phyloP scores from a whole-genome alignment of 805 yeast species.

The Candida coquimbonensis region DNA sequence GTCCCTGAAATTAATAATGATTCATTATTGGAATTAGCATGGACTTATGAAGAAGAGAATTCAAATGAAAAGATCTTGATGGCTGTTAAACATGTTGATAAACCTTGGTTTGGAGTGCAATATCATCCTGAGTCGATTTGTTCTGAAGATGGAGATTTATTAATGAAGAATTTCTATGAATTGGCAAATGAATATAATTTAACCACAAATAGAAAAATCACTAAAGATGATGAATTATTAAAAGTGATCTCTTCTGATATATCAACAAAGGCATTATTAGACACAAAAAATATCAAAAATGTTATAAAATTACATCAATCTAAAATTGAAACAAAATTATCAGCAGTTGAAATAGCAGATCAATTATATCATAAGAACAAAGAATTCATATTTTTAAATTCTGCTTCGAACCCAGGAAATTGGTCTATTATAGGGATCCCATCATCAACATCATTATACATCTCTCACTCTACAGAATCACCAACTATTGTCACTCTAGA shows the following conservation, averaged over 20 bases:
- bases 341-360: slow-evolving; percentile 49
- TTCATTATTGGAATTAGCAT: slow-evolving; percentile 52
- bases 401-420: slow-evolving; percentile 78
- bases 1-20: slow-evolving; percentile 27
- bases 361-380: slow-evolving; percentile 21
- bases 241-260: slow-evolving; percentile 5
- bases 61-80: slow-evolving; percentile 43
- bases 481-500: slow-evolving; percentile 4
- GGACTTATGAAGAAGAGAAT: slow-evolving; percentile 31
- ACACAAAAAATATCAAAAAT: not conserved
- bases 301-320: not conserved
- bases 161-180: slow-evolving; percentile 51
- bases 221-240: slow-evolving; percentile 9
- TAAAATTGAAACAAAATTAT: not conserved
- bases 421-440: slow-evolving; percentile 87
- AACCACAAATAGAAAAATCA: slow-evolving; percentile 14
- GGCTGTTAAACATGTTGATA: slow-evolving; percentile 61
- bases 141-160: slow-evolving; percentile 53
- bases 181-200: slow-evolving; percentile 22
- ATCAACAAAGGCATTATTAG: slow-evolving; percentile 16
- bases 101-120: slow-evolving; percentile 89
- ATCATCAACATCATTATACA: slow-evolving; percentile 31
- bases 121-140: slow-evolving; percentile 96
- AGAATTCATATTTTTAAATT: slow-evolving; percentile 59
- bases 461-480: slow-evolving; percentile 55